Conservation (phyloP, 768 basidiomycete species). For the Collybia sordida region DNA sequence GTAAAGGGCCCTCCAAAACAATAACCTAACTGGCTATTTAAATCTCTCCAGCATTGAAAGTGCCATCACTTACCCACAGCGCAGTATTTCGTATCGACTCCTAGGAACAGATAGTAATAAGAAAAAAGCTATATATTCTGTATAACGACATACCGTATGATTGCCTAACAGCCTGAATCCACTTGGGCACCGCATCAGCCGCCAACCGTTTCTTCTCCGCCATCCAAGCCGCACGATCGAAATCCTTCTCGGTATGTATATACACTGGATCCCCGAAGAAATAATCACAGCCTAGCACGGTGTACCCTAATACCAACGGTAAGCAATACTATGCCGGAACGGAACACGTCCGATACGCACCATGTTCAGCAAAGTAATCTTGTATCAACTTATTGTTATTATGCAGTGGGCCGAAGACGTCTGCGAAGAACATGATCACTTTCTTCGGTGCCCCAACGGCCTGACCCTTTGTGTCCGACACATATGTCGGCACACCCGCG, state of each 20-base stretch:
- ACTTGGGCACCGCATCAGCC: slow-evolving; percentile 39
- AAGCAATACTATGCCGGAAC: background rate
- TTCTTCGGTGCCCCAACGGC: slow-evolving; percentile 27
- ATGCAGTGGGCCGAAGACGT: slow-evolving; percentile 60
- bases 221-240: slow-evolving; percentile 43
- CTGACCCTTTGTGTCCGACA: slow-evolving; percentile 42
- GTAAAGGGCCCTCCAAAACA: slow-evolving; percentile 59
- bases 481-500: slow-evolving; percentile 50
- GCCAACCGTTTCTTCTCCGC: slow-evolving; percentile 33
- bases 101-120: slow-evolving; percentile 3
- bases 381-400: slow-evolving; percentile 59
- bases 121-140: background rate
- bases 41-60: background rate
- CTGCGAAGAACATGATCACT: slow-evolving; percentile 57
- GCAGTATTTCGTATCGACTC: slow-evolving; percentile 36
- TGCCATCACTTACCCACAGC: slow-evolving; percentile 38
- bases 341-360: slow-evolving; percentile 27
- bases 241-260: slow-evolving; percentile 33
- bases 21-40: slow-evolving; percentile 37
- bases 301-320: slow-evolving; percentile 40
- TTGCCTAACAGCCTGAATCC: slow-evolving; percentile 51
- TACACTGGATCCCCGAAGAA: slow-evolving; percentile 59
- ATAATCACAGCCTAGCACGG: slow-evolving; percentile 61
- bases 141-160: slow-evolving; percentile 37
- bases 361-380: slow-evolving; percentile 63